Base-by-base conservation (phyloP, 768 basidiomycete genomes). In the Dioszegia hungarica region DNA sequence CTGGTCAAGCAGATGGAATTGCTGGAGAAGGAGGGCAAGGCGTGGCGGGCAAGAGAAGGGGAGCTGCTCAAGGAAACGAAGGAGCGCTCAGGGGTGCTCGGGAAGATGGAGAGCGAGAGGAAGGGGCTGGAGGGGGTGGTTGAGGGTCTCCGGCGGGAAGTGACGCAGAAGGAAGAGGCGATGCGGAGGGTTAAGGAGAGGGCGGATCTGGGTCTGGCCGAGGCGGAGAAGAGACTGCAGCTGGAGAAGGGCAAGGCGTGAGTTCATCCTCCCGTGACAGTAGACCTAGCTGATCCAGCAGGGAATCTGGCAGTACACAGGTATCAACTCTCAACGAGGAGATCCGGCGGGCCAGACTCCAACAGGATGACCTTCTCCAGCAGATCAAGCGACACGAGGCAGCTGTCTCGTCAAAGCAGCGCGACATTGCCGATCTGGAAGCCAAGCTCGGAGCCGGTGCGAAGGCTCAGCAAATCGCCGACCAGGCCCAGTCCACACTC, bases 371-470 rank as follows among this genome's bases (percentile, higher is more conserved):
- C 70, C 77, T 94, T 63, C 81, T 84, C n/a, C 83, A 86, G 24
- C 86, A 86, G 79, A 83, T 91, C 66, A 82, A 86, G 78, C 82
- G 81, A 76, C 89, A 87, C 74, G 90, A 92, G 43, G 81, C 83
- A 2, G 85, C 87, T 22, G 80, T 88, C n/a, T 66, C 78, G 3
- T 77, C 79, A 10, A 78, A 90, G 20, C 70, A 70, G 53, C 54
- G 56, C 8, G 62, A 67, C 6, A 55, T 69, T 6, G 29, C 63
- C 49, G 55, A 67, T 5, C 60, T 66, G 15, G 54, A 70, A 39
- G 25, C 53, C 3, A 41, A 60, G 24, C 60, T 59, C 9, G 22
- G 43, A 6, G 45, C 31, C 9, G 39, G n/a, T 11, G 22, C 38
- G 6, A 59, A 67, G 50, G 66, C 57, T 3, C 60, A 59, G 19